Evolutionary conservation across 2,329 filamentous ascomycete species (phyloP).

Genomic region (Amylocarpus encephaloides): DNA sequence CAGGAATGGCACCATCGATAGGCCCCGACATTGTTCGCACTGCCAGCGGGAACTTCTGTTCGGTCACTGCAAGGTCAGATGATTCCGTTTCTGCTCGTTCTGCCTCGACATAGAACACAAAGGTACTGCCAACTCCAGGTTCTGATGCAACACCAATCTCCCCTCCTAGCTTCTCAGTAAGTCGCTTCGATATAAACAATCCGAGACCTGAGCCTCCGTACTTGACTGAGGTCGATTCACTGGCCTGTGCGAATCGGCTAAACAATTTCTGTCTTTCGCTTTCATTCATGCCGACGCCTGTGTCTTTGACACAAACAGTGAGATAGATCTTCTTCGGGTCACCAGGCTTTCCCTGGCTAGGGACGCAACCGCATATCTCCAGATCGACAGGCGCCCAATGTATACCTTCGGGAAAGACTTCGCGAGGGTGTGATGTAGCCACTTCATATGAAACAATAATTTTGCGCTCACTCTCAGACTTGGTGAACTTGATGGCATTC

Average conservation of each 20-base stretch:
- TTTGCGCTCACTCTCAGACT: slow-evolving; percentile 51
- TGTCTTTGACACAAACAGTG: slow-evolving; percentile 68
- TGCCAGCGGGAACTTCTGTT: slow-evolving; percentile 3
- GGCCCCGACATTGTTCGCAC: slow-evolving; percentile 1
- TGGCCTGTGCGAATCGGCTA: slow-evolving; percentile 71
- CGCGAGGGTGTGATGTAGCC: slow-evolving; percentile 13
- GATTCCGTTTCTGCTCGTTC: slow-evolving; percentile 12
- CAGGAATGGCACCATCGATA: slow-evolving; percentile 3
- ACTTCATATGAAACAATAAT: slow-evolving; percentile 38
- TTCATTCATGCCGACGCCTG: slow-evolving; percentile 63
- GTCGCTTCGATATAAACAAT: slow-evolving; percentile 69
- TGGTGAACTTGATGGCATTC: slow-evolving; percentile 79
- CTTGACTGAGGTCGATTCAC: slow-evolving; percentile 65
- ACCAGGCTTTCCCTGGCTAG: slow-evolving; percentile 27
- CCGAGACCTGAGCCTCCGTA: slow-evolving; percentile 76
- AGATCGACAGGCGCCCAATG: slow-evolving; percentile 14
- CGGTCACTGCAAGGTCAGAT: not conserved
- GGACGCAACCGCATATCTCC: slow-evolving; percentile 11
- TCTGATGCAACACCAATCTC: slow-evolving; percentile 70
- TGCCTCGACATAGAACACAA: slow-evolving; percentile 68
- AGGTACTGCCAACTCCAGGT: slow-evolving; percentile 64
- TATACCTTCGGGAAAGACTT: slow-evolving; percentile 3
- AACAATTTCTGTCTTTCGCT: slow-evolving; percentile 69
- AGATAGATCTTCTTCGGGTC: slow-evolving; percentile 51
- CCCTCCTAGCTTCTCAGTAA: slow-evolving; percentile 76